Percentiles rank a stretch among this genome's conserved stretches.
Evolutionary conservation across 2,329 filamentous ascomycete genomes (phyloP).

Genomic region (Cordyceps tenuipes): DNA sequence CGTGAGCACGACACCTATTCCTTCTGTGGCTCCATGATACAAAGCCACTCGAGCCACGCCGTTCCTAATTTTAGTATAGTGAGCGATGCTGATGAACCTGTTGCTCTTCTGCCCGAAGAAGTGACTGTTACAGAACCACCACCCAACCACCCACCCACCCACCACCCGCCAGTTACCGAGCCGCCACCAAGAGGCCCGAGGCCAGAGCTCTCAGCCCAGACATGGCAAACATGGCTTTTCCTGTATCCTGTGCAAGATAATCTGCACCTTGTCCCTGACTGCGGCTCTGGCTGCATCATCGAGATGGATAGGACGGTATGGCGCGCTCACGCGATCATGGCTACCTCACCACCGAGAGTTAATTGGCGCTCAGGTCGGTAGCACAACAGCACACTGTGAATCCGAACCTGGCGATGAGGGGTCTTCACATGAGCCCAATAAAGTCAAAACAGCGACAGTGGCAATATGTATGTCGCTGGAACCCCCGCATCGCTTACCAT

Average conservation of each 20-base stretch:
- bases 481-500: background rate
- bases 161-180: too few relatives aligned
- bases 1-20: background rate
- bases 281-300: background rate
- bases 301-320: background rate
- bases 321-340: background rate
- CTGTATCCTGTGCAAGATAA: background rate
- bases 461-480: background rate
- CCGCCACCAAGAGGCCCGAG: background rate
- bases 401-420: background rate
- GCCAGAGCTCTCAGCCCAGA: background rate
- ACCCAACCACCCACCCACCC: too few relatives aligned
- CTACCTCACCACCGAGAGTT: background rate
- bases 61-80: background rate
- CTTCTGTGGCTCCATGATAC: background rate
- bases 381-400: background rate
- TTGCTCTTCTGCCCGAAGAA: too few relatives aligned
- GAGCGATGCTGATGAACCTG: too few relatives aligned
- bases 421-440: background rate
- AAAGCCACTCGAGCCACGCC: background rate
- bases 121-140: too few relatives aligned
- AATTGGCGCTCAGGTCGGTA: background rate
- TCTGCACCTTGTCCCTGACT: background rate
- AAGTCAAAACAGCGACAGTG: background rate
- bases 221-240: background rate